phyloP scores from a whole-genome alignment of 2,329 filamentous ascomycete genomes.

The Helminthosporium solani region DNA sequence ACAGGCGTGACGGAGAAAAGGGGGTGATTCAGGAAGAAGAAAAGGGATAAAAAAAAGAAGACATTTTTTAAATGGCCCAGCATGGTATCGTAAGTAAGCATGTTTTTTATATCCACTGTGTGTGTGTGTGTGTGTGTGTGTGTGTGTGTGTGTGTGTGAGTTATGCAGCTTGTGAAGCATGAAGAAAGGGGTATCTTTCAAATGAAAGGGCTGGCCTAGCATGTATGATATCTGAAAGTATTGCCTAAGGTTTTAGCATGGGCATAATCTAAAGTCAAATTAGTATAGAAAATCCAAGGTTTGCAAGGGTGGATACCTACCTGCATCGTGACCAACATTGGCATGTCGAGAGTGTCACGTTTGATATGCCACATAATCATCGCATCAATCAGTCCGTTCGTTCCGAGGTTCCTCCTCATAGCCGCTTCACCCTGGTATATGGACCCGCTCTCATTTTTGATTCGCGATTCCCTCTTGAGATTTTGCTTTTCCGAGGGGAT shows the following conservation, averaged over 20 bases:
- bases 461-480: constrained; percentile 24
- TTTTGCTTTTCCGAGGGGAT: constrained; percentile 16
- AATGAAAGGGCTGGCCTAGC: background rate
- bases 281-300: no score
- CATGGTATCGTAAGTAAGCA: background rate
- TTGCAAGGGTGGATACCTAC: constrained; percentile 64
- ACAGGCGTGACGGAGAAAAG: background rate
- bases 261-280: constrained; percentile 34
- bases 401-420: constrained; percentile 74
- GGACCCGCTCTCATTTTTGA: constrained; percentile 33
- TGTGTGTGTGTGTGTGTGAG: no score
- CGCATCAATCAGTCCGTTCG: constrained; percentile 89
- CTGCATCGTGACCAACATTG: constrained; percentile 97
- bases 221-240: background rate
- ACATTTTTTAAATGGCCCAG: background rate
- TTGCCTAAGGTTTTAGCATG: constrained; percentile 16
- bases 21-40: background rate
- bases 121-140: no score
- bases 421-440: constrained; percentile 66
- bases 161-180: no score
- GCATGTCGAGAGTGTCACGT: constrained; percentile 95
- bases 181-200: background rate
- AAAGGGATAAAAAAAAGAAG: background rate
- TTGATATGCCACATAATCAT: constrained; percentile 97
- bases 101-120: background rate